Conservation (phyloP, 805 yeast genomes). For the Spathaspora arborariae region DNA sequence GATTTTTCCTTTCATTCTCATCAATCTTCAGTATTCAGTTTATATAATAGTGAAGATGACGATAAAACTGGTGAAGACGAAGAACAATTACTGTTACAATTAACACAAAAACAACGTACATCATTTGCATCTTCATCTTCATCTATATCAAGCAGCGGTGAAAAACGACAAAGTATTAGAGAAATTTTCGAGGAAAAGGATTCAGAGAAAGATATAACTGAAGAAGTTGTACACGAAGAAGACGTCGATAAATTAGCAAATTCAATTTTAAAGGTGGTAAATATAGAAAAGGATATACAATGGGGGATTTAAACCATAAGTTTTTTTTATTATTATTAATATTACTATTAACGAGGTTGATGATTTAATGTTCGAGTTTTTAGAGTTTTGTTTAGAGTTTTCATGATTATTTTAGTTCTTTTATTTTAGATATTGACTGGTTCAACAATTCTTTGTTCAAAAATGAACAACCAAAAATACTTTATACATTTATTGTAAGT, state of each 20-base stretch:
- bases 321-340: background rate
- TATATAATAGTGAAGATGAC: background rate
- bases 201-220: background rate
- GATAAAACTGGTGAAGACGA: background rate
- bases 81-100: background rate
- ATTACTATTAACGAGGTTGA: too few relatives aligned
- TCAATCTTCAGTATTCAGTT: conserved; percentile 1
- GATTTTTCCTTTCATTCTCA: conserved; percentile 1
- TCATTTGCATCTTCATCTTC: conserved; percentile 1
- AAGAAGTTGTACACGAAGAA: conserved; percentile 7
- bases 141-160: background rate
- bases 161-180: background rate
- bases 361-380: too few relatives aligned
- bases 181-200: background rate
- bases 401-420: conserved; percentile 1
- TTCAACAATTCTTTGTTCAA: background rate
- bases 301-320: conserved; percentile 11
- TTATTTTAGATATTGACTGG: conserved; percentile 1
- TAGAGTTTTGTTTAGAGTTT: too few relatives aligned
- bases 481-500: too few relatives aligned
- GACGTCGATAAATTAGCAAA: conserved; percentile 15
- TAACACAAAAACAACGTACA: background rate
- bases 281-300: conserved; percentile 10
- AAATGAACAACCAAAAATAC: too few relatives aligned
- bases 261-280: conserved; percentile 15